phyloP scores from a whole-genome alignment of 106 monocot species.

The Dioscorea alata region DNA sequence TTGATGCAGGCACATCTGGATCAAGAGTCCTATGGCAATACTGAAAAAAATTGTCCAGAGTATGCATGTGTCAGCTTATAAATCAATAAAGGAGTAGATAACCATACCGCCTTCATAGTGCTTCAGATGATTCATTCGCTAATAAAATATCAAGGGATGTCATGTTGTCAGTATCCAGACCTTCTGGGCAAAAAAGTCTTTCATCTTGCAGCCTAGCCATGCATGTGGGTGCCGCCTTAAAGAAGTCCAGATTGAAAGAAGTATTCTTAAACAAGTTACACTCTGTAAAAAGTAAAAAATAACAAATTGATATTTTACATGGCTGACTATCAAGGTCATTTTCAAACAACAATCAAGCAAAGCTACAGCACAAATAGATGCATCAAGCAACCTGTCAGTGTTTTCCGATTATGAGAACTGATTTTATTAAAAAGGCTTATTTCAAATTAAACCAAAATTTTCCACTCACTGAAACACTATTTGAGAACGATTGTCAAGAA shows the following conservation, averaged over 20 bases:
- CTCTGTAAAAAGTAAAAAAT: neutral
- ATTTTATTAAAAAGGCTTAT: no score
- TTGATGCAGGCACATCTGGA: constrained; percentile 72
- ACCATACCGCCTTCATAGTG: constrained; percentile 71
- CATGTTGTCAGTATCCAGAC: constrained; percentile 66
- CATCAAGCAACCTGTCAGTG: constrained; percentile 64
- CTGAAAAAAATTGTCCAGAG: constrained; percentile 53
- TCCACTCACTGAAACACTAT: constrained; percentile 73
- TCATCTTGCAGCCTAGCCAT: constrained; percentile 95
- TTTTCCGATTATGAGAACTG: neutral
- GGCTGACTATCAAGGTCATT: constrained; percentile 75
- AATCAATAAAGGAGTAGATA: neutral
- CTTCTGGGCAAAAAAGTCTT: constrained; percentile 67
- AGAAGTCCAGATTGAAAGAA: neutral
- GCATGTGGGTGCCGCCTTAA: constrained; percentile 81
- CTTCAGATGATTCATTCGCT: constrained; percentile 85
- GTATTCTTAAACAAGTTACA: no score
- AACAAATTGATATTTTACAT: constrained; percentile 34
- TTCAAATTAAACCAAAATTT: neutral
- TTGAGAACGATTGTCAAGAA: constrained; percentile 75
- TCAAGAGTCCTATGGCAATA: constrained; percentile 86
- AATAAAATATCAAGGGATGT: constrained; percentile 84
- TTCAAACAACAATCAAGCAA: constrained; percentile 89
- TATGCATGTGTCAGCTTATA: neutral
- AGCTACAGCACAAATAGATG: constrained; percentile 69